phyloP scores from a whole-genome alignment of 192 early-diverging fungal species.

The Allomyces macrogynus region DNA sequence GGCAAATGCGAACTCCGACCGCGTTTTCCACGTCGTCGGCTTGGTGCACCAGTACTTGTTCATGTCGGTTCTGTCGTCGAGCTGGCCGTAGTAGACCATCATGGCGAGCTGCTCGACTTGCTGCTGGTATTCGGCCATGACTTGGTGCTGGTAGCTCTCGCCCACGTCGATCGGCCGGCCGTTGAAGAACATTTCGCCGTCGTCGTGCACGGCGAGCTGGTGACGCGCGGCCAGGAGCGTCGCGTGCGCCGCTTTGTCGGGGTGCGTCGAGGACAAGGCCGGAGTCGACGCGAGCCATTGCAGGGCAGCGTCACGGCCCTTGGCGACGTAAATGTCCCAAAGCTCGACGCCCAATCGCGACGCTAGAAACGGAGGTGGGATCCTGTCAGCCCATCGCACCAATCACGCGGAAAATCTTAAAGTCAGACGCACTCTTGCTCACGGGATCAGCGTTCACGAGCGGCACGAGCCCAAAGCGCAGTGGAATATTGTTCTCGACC shows the following conservation, averaged over 20 bases:
- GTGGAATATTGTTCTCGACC: conserved; percentile 48
- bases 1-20: conserved; percentile 26
- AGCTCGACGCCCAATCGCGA: no score
- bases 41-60: conserved; percentile 51
- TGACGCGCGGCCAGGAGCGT: conserved; percentile 1
- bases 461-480: conserved; percentile 74
- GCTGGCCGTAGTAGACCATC: conserved; percentile 24
- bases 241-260: conserved; percentile 6
- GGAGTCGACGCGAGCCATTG: conserved; percentile 1
- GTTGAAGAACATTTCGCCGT: conserved; percentile 7
- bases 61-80: conserved; percentile 31
- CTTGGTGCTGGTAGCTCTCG: conserved; percentile 26
- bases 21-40: conserved; percentile 29
- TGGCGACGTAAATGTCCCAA: no score
- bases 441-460: conserved; percentile 14
- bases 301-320: no score
- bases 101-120: conserved; percentile 26
- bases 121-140: conserved; percentile 25
- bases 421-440: conserved; percentile 10
- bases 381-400: no score
- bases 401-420: background rate
- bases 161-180: background rate
- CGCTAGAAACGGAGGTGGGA: no score
- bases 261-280: conserved; percentile 12
- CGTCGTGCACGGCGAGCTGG: conserved; percentile 12